These are phyloP conservation scores for Canna indica DNA, from an alignment of 176 grass and related monocot species.

Conservation along the genomic window DNA sequence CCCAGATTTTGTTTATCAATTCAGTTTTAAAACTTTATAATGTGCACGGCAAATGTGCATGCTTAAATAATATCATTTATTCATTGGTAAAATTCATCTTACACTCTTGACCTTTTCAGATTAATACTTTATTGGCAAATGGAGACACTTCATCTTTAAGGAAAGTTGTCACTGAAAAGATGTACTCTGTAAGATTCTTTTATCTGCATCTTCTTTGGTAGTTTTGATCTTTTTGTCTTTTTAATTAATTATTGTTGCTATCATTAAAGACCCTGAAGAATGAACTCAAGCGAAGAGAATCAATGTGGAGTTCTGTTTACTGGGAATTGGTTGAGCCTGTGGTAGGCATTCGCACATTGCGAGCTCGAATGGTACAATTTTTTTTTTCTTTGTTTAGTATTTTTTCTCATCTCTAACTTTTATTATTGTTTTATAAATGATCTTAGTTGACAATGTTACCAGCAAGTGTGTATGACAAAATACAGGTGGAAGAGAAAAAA, in stretches of 20 bases:
- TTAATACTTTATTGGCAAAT: slow-evolving; percentile 66
- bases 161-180: slow-evolving; percentile 67
- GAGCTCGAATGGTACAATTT: slow-evolving; percentile 75
- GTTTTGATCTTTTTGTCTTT: slow-evolving; percentile 11
- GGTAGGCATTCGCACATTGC: slow-evolving; percentile 68
- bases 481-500: neutral
- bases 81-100: slow-evolving; percentile 6
- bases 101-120: slow-evolving; percentile 41
- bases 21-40: neutral
- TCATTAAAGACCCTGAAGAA: slow-evolving; percentile 67
- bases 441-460: neutral
- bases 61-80: neutral
- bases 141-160: slow-evolving; percentile 68
- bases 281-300: slow-evolving; percentile 79
- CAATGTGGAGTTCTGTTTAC: slow-evolving; percentile 64
- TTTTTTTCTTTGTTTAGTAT: slow-evolving; percentile 15
- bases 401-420: neutral
- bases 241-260: slow-evolving; percentile 15
- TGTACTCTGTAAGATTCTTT: slow-evolving; percentile 81
- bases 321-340: slow-evolving; percentile 77
- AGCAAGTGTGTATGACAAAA: neutral
- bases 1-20: no score
- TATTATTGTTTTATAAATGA: neutral
- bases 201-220: slow-evolving; percentile 10
- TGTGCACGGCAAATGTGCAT: neutral